Percentiles rank a stretch among this genome's conserved stretches.
Conservation (phyloP, 441 rosid genomes). For the Lepidium campestre region DNA sequence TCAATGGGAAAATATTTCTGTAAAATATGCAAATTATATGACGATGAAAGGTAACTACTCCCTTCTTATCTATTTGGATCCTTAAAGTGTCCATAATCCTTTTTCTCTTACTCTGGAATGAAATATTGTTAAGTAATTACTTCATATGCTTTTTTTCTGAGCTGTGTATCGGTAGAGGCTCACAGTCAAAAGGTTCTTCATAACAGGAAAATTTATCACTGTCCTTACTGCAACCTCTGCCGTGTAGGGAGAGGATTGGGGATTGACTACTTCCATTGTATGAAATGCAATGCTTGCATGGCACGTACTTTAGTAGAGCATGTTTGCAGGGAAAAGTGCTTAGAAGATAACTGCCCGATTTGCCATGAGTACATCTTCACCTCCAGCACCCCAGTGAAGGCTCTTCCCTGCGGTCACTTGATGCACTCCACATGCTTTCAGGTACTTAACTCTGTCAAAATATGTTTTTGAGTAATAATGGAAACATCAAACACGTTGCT, state of each 20-base stretch:
- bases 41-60: constrained; percentile 78
- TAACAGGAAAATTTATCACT: constrained; percentile 88
- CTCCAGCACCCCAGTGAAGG: constrained; percentile 58
- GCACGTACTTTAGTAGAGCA: constrained; percentile 51
- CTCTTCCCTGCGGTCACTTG: constrained; percentile 87
- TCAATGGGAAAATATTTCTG: constrained; percentile 92
- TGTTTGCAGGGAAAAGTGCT: constrained; percentile 64
- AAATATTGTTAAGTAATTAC: neutral
- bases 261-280: constrained; percentile 84
- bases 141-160: neutral
- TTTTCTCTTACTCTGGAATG: neutral
- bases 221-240: constrained; percentile 92
- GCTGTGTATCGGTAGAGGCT: neutral
- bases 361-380: constrained; percentile 82
- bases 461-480: neutral
- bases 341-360: constrained; percentile 88
- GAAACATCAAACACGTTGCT: neutral
- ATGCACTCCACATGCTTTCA: constrained; percentile 92
- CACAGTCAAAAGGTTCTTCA: neutral
- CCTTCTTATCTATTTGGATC: neutral
- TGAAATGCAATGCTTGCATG: constrained; percentile 97
- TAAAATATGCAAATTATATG: constrained; percentile 84
- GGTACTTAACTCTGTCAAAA: constrained; percentile 34
- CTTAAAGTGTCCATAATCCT: neutral
- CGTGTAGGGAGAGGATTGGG: constrained; percentile 92